Conservation (phyloP, 257 asterid genomes). For the Primulina tabacum region DNA sequence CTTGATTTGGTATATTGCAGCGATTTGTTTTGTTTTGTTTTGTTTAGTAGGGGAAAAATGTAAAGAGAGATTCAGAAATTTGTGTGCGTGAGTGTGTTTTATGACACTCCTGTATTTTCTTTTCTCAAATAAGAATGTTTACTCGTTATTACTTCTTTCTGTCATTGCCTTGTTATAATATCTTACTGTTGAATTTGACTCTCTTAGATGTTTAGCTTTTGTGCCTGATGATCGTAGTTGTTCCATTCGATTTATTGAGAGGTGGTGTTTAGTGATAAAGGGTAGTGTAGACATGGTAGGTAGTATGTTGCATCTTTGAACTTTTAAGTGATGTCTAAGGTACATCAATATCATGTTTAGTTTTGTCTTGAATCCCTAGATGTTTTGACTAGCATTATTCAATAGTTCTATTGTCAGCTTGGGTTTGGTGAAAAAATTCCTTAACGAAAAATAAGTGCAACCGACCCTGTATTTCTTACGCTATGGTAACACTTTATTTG, state of each 20-base stretch:
- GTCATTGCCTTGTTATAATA: constrained; percentile 7
- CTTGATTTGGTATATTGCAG: constrained; percentile 22
- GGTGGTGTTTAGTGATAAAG: constrained; percentile 1
- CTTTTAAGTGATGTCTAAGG: constrained; percentile 3
- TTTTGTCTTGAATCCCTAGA: neutral
- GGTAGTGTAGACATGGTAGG: neutral
- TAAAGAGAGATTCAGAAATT: constrained; percentile 20
- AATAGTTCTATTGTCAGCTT: constrained; percentile 6
- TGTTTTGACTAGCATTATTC: neutral
- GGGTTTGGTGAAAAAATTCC: neutral
- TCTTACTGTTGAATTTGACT: neutral
- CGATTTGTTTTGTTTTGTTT: neutral
- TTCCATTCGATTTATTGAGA: neutral
- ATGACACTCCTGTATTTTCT: constrained; percentile 22
- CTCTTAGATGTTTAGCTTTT: neutral
- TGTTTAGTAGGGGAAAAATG: constrained; percentile 13
- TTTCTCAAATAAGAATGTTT: constrained; percentile 23
- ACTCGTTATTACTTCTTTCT: constrained; percentile 17
- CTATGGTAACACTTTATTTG: neutral
- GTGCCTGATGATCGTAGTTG: neutral
- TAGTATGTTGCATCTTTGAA: constrained; percentile 11
- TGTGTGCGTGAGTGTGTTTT: constrained; percentile 10
- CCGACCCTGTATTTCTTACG: neutral
- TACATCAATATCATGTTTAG: constrained; percentile 12
- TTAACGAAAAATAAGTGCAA: neutral